Base-by-base conservation (phyloP, 768 basidiomycete genomes). In the Pisolithus microcarpus region DNA sequence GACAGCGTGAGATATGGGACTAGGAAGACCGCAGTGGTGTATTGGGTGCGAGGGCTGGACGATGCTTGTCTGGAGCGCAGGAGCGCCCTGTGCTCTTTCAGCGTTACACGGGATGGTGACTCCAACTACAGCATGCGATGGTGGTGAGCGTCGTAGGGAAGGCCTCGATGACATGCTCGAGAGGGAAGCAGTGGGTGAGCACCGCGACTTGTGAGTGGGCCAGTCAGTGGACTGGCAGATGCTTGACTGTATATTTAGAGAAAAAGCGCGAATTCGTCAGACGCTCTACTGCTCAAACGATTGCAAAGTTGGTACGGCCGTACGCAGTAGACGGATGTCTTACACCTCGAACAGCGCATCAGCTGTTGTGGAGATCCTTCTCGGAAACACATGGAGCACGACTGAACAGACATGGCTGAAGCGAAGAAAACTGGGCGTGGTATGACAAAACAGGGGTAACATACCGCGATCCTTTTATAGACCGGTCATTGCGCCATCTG, bases 341-440 rank as follows among this genome's bases (percentile, higher is more conserved):
- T 65, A 44, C 57, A 63, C 5, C 61, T 60, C 6, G 61, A 63
- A 53, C 61, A 65, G 2, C 63, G 59, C 63, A 65, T 59, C 39
- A 54, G 55, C 0, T 56, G 42, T 23, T 1, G 46, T 55, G 59
- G 49, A 0, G 58, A 56, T 45, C 55, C 58, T 36, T 54, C 49
- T 6, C 24, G 40, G 4, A 45, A 24, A 49, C 59, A 64, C 48
- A 51, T 48, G 4, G 40, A 15, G 39, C 63, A 63, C 26, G 43
- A 28, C 9, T 24, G 43, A n/a, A 42, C 45, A 0, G 47, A 36
- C 19, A 31, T 48, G 50, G 46, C 30, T 18, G 38, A 38, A 1
- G 52, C 38, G 40, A 38, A 18, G 24, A 31, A 26, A 26, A 26
- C 26, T 1, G 26, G 26, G 26, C 26, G 26, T 26, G n/a, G n/a